Percentiles rank a stretch among this genome's conserved stretches.
These are phyloP conservation scores for Camellia granthamiana DNA, from an alignment of 148 eudicot genomes.

Conservation along the genomic window DNA sequence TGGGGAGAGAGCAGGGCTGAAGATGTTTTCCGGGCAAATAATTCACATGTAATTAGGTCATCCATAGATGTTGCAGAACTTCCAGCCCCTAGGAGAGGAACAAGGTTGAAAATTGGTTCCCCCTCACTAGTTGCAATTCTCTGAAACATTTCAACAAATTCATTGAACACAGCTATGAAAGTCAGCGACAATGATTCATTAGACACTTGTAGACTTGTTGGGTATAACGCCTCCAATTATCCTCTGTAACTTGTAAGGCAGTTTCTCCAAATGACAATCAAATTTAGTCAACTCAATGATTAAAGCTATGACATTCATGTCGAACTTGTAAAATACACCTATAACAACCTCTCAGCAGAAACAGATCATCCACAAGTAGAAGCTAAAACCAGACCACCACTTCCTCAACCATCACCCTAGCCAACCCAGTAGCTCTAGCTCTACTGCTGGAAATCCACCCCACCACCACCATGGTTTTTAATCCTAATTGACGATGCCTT, in stretches of 20 bases:
- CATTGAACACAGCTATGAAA: constrained; percentile 42
- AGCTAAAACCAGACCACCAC: background rate
- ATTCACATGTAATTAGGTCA: constrained; percentile 63
- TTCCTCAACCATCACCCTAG: background rate
- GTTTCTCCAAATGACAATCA: background rate
- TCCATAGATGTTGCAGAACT: constrained; percentile 55
- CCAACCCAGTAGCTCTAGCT: background rate
- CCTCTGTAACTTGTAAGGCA: background rate
- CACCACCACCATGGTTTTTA: background rate
- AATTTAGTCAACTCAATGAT: background rate
- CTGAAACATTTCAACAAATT: constrained; percentile 47
- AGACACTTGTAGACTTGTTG: constrained; percentile 33
- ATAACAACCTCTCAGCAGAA: background rate
- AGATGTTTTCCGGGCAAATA: constrained; percentile 51
- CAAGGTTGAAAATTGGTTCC: constrained; percentile 63
- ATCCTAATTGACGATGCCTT: background rate
- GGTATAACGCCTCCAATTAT: constrained; percentile 51
- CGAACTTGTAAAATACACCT: background rate
- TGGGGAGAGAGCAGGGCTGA: background rate
- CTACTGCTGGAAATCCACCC: background rate
- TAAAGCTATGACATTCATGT: background rate
- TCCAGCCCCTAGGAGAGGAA: constrained; percentile 82
- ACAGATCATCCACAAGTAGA: background rate
- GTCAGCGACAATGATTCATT: constrained; percentile 46
- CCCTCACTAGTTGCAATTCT: constrained; percentile 14